These are phyloP conservation scores for Leccinum holopus DNA, from an alignment of 1,284 basidiomycete species.

Conservation along the genomic window DNA sequence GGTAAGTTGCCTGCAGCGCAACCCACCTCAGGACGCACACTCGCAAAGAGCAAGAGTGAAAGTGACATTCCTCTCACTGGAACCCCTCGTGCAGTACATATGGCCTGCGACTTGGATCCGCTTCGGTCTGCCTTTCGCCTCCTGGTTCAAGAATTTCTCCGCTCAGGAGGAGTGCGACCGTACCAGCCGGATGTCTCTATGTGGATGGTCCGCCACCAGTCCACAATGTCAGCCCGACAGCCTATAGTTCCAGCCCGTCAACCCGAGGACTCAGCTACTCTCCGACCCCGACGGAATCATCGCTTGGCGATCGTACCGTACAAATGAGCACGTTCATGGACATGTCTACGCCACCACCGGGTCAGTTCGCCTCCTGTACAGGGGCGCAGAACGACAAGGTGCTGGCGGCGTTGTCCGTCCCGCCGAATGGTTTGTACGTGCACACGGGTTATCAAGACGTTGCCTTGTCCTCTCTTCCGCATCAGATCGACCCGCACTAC, in stretches of 20 bases:
- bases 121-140: slow-evolving; percentile 8
- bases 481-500: slow-evolving; percentile 16
- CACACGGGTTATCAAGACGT: slow-evolving; percentile 20
- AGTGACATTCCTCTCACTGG: slow-evolving; percentile 18
- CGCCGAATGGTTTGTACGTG: slow-evolving; percentile 21
- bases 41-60: slow-evolving; percentile 33
- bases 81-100: neutral
- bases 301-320: slow-evolving; percentile 50
- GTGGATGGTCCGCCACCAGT: slow-evolving; percentile 13
- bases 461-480: slow-evolving; percentile 6
- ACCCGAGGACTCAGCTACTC: slow-evolving; percentile 56
- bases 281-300: slow-evolving; percentile 55
- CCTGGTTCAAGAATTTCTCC: slow-evolving; percentile 11
- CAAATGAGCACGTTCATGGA: slow-evolving; percentile 54
- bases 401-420: slow-evolving; percentile 16
- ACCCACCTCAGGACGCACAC: slow-evolving; percentile 25
- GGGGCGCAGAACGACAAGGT: slow-evolving; percentile 36
- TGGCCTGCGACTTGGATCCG: slow-evolving; percentile 6
- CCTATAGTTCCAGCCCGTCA: slow-evolving; percentile 38
- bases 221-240: slow-evolving; percentile 19
- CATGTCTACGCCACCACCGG: slow-evolving; percentile 31
- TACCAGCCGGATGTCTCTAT: slow-evolving; percentile 18
- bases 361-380: slow-evolving; percentile 30
- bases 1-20: slow-evolving; percentile 54
- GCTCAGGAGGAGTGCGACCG: slow-evolving; percentile 29